These are phyloP conservation scores for Gossypioides kirkii DNA, from an alignment of 345 rosid species.

Conservation along the genomic window DNA sequence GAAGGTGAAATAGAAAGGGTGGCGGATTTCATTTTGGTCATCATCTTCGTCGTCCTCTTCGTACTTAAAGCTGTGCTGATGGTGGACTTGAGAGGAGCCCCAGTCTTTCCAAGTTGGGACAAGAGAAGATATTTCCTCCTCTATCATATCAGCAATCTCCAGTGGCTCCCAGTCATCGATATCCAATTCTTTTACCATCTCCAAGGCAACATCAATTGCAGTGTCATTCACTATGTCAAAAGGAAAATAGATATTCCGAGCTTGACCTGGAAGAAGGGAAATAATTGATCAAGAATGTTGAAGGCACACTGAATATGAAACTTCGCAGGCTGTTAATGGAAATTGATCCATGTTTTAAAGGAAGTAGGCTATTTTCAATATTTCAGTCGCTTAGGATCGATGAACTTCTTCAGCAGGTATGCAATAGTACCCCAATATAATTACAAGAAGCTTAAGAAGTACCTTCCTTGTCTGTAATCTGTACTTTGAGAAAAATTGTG, in stretches of 20 bases:
- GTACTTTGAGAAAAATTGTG: slow-evolving; percentile 78
- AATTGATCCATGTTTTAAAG: neutral
- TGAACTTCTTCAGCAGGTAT: neutral
- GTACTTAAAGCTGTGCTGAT: slow-evolving; percentile 40
- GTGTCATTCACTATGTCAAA: slow-evolving; percentile 70
- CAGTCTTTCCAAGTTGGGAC: slow-evolving; percentile 57
- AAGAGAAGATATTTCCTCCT: slow-evolving; percentile 60
- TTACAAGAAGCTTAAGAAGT: too few relatives aligned
- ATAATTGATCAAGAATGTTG: neutral
- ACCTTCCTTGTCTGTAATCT: slow-evolving; percentile 73
- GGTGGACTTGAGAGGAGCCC: slow-evolving; percentile 26
- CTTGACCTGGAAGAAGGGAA: slow-evolving; percentile 43
- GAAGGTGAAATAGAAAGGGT: slow-evolving; percentile 37
- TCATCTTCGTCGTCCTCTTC: slow-evolving; percentile 41
- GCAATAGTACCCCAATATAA: neutral
- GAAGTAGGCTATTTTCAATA: neutral
- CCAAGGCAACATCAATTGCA: slow-evolving; percentile 70
- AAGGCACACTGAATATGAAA: neutral
- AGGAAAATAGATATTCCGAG: slow-evolving; percentile 79
- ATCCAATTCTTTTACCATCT: slow-evolving; percentile 88
- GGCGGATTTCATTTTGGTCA: slow-evolving; percentile 11
- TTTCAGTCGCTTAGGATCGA: neutral
- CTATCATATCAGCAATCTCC: slow-evolving; percentile 78
- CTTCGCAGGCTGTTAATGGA: neutral
- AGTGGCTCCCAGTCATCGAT: slow-evolving; percentile 67